Evolutionary conservation across 2,329 filamentous ascomycete species (phyloP), one percentile per base, ranked within the genome.

Genomic region (Podosphaera fusca): DNA sequence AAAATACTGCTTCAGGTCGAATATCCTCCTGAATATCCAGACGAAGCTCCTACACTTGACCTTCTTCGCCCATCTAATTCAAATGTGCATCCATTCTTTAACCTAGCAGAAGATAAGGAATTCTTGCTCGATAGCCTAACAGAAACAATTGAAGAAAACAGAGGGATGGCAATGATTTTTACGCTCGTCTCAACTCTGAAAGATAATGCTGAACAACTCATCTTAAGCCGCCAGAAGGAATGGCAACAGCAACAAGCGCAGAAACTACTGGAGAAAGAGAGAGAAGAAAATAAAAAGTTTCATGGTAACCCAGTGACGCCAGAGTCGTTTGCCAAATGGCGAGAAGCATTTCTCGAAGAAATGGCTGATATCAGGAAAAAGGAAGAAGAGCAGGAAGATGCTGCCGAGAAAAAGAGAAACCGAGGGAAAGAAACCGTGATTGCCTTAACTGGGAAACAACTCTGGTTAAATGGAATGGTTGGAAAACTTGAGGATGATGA

Each of bases 131-230:
- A 81, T 55, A 77, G 78, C 1, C 74, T 96, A 10, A 70, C 80
- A 45, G 80, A 84, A 14, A 85, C 83, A 0, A 84, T 95, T 40
- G 82, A 92, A 68, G 92, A 98, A 69, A 96, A 89, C 63, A 72
- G 96, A 59, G 92, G 92, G 60, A 96, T 96, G 84, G 86, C 88
- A 57, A 98, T 98, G 92, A 74, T 98, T 1, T 98, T 96, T 70
- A 87, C 90, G 0, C 73, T 98, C 31, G 84, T 94, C 56, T 87
- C 85, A 12, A 80, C 84, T 0, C 72, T 98, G 59, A 96, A 95
- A 68, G 92, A 98, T 59, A 76, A 79, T 55, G 90, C 89, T n/a
- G 92, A 98, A 72, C 76, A 82, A 63, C 77, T 98, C 58, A 81
- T 96, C 62, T 71, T 76, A 14, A 81, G 87, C 60, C 81, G 92